phyloP scores from a whole-genome alignment of 163 green algal species.

The Scenedesmus sp. region DNA sequence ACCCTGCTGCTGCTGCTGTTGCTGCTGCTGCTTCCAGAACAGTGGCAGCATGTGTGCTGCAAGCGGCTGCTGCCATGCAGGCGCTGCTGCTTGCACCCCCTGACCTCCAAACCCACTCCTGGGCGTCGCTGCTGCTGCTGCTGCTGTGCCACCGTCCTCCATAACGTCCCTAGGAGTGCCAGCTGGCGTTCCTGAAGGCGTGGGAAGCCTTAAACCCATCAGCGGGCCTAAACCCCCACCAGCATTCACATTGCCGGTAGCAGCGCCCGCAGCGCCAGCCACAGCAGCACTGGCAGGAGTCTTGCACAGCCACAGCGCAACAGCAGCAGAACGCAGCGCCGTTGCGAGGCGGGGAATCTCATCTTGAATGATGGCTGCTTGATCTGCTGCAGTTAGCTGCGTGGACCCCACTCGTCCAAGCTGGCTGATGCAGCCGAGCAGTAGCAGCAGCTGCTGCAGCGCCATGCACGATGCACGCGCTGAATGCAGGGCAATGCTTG shows the following conservation, averaged over 20 bases:
- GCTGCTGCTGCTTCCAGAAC: slow-evolving; percentile 42
- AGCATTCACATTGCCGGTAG: not conserved
- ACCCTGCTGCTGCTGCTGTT: not conserved
- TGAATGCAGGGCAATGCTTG: slow-evolving; percentile 44
- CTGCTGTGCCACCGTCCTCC: not conserved
- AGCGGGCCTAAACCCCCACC: not conserved
- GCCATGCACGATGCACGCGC: slow-evolving; percentile 35
- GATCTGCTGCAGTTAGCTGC: slow-evolving; percentile 18
- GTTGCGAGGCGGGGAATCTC: slow-evolving; percentile 41
- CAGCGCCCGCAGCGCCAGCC: not conserved
- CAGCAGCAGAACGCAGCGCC: slow-evolving; percentile 47
- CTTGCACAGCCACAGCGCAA: slow-evolving; percentile 60
- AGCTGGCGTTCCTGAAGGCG: slow-evolving; percentile 11
- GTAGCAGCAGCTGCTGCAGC: slow-evolving; percentile 59
- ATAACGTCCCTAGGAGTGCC: slow-evolving; percentile 12
- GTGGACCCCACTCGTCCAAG: slow-evolving; percentile 21
- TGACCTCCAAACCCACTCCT: not conserved
- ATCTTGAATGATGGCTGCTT: slow-evolving; percentile 9
- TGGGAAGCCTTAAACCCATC: not conserved
- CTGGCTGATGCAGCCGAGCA: slow-evolving; percentile 52
- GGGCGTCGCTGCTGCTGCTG: not conserved
- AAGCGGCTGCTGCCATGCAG: not conserved
- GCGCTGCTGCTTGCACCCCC: not conserved
- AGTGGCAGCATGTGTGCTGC: slow-evolving; percentile 38
- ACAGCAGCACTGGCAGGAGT: slow-evolving; percentile 49